These are phyloP conservation scores for Coemansia sp. DNA, from an alignment of 192 early-diverging fungal genomes.

Conservation along the genomic window DNA sequence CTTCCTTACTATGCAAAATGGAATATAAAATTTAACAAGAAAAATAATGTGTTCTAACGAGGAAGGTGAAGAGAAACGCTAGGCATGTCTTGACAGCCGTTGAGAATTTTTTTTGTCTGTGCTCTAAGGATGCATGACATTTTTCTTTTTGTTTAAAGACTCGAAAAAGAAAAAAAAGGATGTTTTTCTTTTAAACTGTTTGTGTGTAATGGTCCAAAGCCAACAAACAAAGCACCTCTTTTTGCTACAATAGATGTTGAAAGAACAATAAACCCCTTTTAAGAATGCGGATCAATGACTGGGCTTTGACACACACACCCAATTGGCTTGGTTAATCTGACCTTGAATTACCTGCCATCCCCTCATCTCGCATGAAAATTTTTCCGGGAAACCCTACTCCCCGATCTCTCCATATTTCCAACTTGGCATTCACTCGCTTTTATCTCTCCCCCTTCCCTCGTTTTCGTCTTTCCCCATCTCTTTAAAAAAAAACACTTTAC, in stretches of 20 bases:
- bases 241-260: neutral
- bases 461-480: neutral
- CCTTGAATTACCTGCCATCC: neutral
- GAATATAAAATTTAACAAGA: constrained; percentile 8
- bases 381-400: constrained; percentile 2
- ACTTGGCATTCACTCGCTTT: neutral
- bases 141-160: neutral
- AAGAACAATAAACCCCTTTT: neutral
- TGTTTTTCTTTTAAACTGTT: neutral
- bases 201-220: neutral
- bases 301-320: neutral
- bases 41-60: neutral
- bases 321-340: neutral
- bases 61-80: neutral
- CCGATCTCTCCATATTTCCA: neutral
- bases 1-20: neutral
- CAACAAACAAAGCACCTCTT: neutral
- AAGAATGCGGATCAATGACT: too few species aligned
- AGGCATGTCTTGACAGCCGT: neutral
- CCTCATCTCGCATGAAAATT: constrained; percentile 12
- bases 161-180: neutral
- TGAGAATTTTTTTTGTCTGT: neutral
- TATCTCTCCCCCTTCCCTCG: too few species aligned
- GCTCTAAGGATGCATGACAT: neutral
- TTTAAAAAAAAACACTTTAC: neutral